Evolutionary conservation across 1,284 basidiomycete genomes (phyloP), one percentile per base, ranked within the genome.

Genomic region (Wallemia ichthyophaga): DNA sequence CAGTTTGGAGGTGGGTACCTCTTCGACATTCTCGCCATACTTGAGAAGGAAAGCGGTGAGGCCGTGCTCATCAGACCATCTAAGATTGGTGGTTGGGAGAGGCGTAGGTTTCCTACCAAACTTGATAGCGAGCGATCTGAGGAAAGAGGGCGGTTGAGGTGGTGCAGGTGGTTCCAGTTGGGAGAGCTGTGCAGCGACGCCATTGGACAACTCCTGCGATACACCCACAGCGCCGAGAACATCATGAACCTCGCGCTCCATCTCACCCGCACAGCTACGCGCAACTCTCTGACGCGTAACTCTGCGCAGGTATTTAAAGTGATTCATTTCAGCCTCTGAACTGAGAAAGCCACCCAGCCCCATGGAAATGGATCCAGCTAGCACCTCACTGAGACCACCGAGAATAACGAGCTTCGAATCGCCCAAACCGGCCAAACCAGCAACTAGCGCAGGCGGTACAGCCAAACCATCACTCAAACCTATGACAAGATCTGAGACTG

Each of bases 281-380:
- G 78, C 69, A 17, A 96, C 88, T 48, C 91, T 48, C 37, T 48
- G 37, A 17, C 37, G 11, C 11, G 66, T 67, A 53, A 63, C 60
- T 48, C 37, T 48, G n/a, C 37, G 37, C 3, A 48, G 37, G n/a
- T 21, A 65, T 1, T 63, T 62, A 32, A 64, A 66, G 60, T 92
- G 85, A 69, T 95, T 88, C 58, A 88, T 79, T 70, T 98, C 92
- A 33, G 92, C 85, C 70, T 96, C 87, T 0, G 91, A 88, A 1
- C 88, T 88, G 60, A 98, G 81, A 75, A 92, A 95, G 25, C 92
- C 92, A 60, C 92, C 92, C 58, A 96, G 84, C 61, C 91, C 91
- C 92, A 96, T 98, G 19, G 72, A 74, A 62, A 96, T 86, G 9
- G 88, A 85, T n/a, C 91, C 89, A 1, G 88, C 86, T 61, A 89